A percentile compares a stretch with the other conserved stretches of the same genome.
Conservation (phyloP, 805 yeast species). For the Maudiozyma turicensis region DNA sequence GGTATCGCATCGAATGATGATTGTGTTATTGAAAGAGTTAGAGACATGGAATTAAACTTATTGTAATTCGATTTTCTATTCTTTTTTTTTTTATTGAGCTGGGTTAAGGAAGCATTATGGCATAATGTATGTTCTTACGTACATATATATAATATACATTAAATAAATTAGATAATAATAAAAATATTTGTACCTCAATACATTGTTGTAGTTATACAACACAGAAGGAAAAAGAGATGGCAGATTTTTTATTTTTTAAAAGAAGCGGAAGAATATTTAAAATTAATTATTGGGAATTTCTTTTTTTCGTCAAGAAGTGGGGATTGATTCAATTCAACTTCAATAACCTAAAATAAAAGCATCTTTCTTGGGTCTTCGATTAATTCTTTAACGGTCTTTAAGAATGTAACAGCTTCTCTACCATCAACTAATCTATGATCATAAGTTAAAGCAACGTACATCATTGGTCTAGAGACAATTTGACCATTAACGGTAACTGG, state of each 20-base stretch:
- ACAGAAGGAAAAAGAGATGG: no score
- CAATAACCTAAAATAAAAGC: conserved; percentile 43
- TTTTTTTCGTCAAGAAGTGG: no score
- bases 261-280: no score
- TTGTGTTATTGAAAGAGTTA: conserved; percentile 40
- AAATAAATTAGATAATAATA: no score
- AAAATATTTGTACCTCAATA: neutral
- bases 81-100: conserved; percentile 26
- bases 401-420: conserved; percentile 96
- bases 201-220: neutral
- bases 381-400: conserved; percentile 90
- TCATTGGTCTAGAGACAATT: conserved; percentile 96
- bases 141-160: neutral
- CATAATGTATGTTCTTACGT: neutral
- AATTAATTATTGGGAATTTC: no score
- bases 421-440: conserved; percentile 98
- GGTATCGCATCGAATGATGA: conserved; percentile 35
- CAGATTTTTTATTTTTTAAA: no score
- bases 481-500: conserved; percentile 95
- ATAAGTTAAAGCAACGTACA: conserved; percentile 96
- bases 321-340: neutral
- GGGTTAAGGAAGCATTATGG: conserved; percentile 10
- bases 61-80: conserved; percentile 15
- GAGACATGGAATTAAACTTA: neutral
- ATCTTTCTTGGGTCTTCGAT: conserved; percentile 98